A percentile compares a stretch with the other conserved stretches of the same genome.
These are phyloP conservation scores for Vitis hybrid DNA, from an alignment of 177 flowering plant species.

Conservation along the genomic window DNA sequence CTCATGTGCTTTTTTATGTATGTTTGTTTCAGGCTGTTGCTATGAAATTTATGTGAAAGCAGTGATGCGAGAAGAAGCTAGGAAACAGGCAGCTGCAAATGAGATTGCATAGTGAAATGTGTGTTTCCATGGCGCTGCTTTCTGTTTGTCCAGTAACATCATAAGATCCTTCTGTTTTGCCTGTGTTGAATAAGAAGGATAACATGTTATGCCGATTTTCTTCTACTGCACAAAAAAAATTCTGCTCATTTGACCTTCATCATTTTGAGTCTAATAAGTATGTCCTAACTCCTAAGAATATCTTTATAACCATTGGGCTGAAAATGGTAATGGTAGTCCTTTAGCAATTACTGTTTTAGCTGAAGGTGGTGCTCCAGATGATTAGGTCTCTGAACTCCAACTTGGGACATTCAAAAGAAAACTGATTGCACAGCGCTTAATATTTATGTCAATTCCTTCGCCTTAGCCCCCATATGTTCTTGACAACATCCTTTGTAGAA, in stretches of 20 bases:
- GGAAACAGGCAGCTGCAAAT: constrained; percentile 25
- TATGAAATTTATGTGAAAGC: constrained; percentile 69
- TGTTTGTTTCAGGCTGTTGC: constrained; percentile 54
- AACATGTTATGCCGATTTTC: neutral
- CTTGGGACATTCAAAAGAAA: too few species aligned
- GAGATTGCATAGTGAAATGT: constrained; percentile 19
- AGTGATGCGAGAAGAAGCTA: constrained; percentile 45
- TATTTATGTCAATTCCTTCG: too few species aligned
- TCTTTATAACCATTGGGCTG: neutral
- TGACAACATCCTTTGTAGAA: too few species aligned
- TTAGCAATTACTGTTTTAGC: too few species aligned
- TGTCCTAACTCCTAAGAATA: too few species aligned
- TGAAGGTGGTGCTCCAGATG: too few species aligned
- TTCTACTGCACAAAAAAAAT: neutral
- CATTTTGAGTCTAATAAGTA: too few species aligned
- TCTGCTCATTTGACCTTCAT: neutral
- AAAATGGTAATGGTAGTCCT: neutral
- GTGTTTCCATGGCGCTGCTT: neutral
- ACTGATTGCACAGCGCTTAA: too few species aligned
- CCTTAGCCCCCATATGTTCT: too few species aligned
- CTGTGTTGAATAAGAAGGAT: constrained; percentile 20
- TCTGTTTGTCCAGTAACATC: constrained; percentile 2
- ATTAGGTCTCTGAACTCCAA: too few species aligned
- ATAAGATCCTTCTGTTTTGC: neutral
- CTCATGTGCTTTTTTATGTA: neutral